Evolutionary conservation across 805 yeast species (phyloP), one percentile per base, ranked within the genome.

Genomic region (Metahyphopichia silvanorum): DNA sequence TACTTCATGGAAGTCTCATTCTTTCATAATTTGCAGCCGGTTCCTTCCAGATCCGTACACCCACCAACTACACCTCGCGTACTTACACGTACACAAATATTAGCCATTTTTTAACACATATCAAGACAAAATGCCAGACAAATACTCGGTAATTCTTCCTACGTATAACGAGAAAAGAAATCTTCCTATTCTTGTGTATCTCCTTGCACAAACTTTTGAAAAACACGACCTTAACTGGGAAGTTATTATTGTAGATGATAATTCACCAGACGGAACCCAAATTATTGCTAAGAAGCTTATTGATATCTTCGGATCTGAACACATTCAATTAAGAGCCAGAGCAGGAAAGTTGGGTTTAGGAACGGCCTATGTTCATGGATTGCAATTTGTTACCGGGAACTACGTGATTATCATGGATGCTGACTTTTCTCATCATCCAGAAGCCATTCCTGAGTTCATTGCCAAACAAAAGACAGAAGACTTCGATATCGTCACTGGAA

Each of bases 371-470:
- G 82, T 82, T 27, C 88, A 83, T 47, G 91, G 88, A 1, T 70
- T 82, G 44, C 71, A 83, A 53, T 79, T 50, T 46, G 86, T 74
- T 31, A 75, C 81, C 14, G 91, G 91, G 29, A 74, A 83, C 57
- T 82, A 70, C 55, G 88, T 82, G 31, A 76, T 82, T 41, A 82
- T 83, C 46, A 82, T 82, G 91, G 91, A 82, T 53, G 91, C 91
- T 12, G 91, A 82, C 54, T 82, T 83, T 61, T 79, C 86, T 5
- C 91, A 82, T 56, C 87, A 80, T 55, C 91, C 91, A 16, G 80
- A 77, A 46, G 83, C 88, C 18, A 82, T 82, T 55, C 91, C 89
- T 6, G 66, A 79, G 53, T 82, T 82, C 55, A 82, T 83, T 49
- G 71, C 69, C 33, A 76, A 77, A 53, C 91, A 83, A 46, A 66